These are phyloP conservation scores for Eremochloa ophiuroides DNA, from an alignment of 176 grass and related monocot species.

Conservation along the genomic window DNA sequence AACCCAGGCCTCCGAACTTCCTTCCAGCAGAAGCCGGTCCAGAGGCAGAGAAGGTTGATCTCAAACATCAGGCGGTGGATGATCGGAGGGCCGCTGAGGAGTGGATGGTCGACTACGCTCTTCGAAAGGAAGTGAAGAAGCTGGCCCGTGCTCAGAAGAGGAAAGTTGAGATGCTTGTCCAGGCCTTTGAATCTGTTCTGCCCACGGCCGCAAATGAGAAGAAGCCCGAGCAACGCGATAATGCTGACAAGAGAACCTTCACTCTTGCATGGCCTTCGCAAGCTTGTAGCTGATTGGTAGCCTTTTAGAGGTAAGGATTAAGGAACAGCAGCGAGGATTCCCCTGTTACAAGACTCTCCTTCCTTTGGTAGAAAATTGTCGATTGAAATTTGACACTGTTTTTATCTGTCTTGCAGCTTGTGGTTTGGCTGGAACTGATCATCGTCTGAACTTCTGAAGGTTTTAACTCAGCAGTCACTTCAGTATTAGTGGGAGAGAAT, in stretches of 20 bases:
- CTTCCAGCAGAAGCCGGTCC: constrained; percentile 50
- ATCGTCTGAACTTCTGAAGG: neutral
- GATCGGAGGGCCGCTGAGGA: constrained; percentile 79
- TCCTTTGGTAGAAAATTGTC: neutral
- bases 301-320: constrained; percentile 31
- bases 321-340: neutral
- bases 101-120: constrained; percentile 88
- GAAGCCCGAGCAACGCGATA: neutral
- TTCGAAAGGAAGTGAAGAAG: constrained; percentile 59
- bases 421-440: constrained; percentile 38
- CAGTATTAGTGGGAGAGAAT: constrained; percentile 34
- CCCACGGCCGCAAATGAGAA: constrained; percentile 24
- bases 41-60: constrained; percentile 64
- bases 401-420: constrained; percentile 6
- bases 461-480: constrained; percentile 50
- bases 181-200: constrained; percentile 77
- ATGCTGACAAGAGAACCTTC: constrained; percentile 21
- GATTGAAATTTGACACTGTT: neutral
- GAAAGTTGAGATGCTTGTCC: constrained; percentile 80
- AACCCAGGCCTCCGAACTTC: constrained; percentile 58
- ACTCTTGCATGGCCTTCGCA: constrained; percentile 25
- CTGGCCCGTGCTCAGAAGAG: constrained; percentile 57
- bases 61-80: constrained; percentile 61
- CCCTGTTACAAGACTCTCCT: neutral
- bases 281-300: constrained; percentile 33